A percentile compares a stretch with the other conserved stretches of the same genome.
Evolutionary conservation across 441 rosid genomes (phyloP).

Genomic region (Bruguiera hainesii): DNA sequence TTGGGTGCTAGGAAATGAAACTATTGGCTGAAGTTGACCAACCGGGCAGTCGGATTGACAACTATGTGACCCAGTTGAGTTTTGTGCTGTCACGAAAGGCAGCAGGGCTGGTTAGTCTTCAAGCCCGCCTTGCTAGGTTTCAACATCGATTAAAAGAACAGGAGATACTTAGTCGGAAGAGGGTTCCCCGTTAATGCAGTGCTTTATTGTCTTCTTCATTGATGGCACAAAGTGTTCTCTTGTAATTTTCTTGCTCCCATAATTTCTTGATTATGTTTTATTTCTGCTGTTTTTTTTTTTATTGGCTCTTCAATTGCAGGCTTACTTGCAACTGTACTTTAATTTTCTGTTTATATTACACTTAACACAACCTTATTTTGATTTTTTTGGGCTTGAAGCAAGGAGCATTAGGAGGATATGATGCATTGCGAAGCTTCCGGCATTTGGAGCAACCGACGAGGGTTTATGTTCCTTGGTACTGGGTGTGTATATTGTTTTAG

Average conservation of each 20-base stretch:
- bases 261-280: not conserved
- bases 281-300: slow-evolving; percentile 10
- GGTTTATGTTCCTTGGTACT: not conserved
- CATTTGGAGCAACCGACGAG: not conserved
- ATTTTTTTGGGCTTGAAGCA: slow-evolving; percentile 15
- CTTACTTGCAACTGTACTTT: not conserved
- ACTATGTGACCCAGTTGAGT: slow-evolving; percentile 79
- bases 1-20: slow-evolving; percentile 83
- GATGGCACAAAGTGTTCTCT: slow-evolving; percentile 18
- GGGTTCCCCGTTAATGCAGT: slow-evolving; percentile 63
- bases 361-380: not conserved
- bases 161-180: slow-evolving; percentile 91
- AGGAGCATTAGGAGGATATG: slow-evolving; percentile 12
- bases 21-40: slow-evolving; percentile 92
- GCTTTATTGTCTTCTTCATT: not conserved
- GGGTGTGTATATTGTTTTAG: slow-evolving; percentile 7
- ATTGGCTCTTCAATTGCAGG: not conserved
- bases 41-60: slow-evolving; percentile 96
- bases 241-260: slow-evolving; percentile 27
- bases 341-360: not conserved
- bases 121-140: slow-evolving; percentile 94
- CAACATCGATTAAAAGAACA: slow-evolving; percentile 97
- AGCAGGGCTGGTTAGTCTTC: slow-evolving; percentile 92
- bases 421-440: slow-evolving; percentile 1
- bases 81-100: slow-evolving; percentile 95